Percentiles rank a stretch among this genome's conserved stretches.
Conservation (phyloP, 2,329 filamentous ascomycete genomes). For the Spiromastix sp. region DNA sequence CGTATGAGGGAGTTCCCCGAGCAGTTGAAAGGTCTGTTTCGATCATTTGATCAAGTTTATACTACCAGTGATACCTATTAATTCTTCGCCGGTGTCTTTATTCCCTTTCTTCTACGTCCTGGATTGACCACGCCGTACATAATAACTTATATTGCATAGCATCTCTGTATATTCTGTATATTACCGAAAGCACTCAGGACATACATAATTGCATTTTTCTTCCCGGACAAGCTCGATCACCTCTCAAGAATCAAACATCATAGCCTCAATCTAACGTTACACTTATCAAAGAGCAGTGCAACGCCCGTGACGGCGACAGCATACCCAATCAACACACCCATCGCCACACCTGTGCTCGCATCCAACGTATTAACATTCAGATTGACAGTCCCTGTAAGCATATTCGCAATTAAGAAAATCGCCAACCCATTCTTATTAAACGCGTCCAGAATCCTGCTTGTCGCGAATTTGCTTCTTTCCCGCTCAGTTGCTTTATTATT, state of each 20-base stretch:
- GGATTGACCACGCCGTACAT: too few relatives aligned
- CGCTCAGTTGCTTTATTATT: conserved; percentile 45
- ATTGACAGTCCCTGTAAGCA: conserved; percentile 83
- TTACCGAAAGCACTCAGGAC: too few relatives aligned
- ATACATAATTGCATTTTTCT: too few relatives aligned
- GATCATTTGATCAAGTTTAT: too few relatives aligned
- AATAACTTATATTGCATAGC: too few relatives aligned
- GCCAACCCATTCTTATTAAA: conserved; percentile 83
- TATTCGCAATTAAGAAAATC: conserved; percentile 77
- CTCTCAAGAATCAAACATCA: too few relatives aligned
- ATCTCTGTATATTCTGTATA: too few relatives aligned
- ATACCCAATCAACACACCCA: conserved; percentile 68
- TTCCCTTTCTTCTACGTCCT: too few relatives aligned
- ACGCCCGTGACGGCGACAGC: conserved; percentile 54
- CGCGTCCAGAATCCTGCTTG: conserved; percentile 68
- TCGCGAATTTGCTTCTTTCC: conserved; percentile 57
- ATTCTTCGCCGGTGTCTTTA: too few relatives aligned
- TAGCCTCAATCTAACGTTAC: conserved; percentile 23
- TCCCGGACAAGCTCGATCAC: too few relatives aligned
- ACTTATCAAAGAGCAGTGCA: conserved; percentile 40
- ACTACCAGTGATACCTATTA: too few relatives aligned
- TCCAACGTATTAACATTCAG: conserved; percentile 75
- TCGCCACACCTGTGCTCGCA: conserved; percentile 51
- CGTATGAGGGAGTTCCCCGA: conserved; percentile 13
- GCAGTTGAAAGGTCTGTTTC: too few relatives aligned